Conservation (phyloP, 805 yeast genomes). For the Maudiozyma saulgeensis region DNA sequence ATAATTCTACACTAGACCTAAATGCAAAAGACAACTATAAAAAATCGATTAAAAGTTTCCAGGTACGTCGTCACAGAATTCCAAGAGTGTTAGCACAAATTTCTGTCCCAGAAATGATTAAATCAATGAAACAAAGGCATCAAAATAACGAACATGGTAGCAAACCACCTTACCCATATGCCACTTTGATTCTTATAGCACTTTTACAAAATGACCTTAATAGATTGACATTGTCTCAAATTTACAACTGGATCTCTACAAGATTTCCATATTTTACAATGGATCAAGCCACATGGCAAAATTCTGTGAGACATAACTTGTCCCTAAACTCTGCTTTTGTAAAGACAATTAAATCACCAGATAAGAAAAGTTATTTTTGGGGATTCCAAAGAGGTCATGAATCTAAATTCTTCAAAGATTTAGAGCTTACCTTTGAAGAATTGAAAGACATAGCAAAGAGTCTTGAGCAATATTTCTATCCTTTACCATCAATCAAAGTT, state of each 20-base stretch:
- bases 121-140: conserved; percentile 1
- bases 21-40: neutral
- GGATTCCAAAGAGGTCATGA: conserved; percentile 67
- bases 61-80: neutral
- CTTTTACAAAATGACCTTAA: conserved; percentile 68
- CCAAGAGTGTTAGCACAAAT: neutral
- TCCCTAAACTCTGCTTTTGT: conserved; percentile 88
- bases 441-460: conserved; percentile 8
- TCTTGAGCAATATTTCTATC: conserved; percentile 5
- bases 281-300: conserved; percentile 91
- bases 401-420: conserved; percentile 56
- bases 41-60: neutral
- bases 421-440: conserved; percentile 11
- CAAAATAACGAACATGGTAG: neutral
- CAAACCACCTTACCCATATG: conserved; percentile 90
- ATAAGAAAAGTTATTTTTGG: conserved; percentile 83
- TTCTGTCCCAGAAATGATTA: neutral
- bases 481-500: neutral
- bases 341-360: conserved; percentile 78
- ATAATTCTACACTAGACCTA: neutral
- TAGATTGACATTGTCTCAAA: conserved; percentile 66
- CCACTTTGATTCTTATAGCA: conserved; percentile 88
- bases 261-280: conserved; percentile 72
- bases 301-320: conserved; percentile 87
- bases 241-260: conserved; percentile 83